Percentiles rank a stretch among this genome's conserved stretches.
phyloP scores from a whole-genome alignment of 208 protist genomes.

The Endotrypanum monterogeii region DNA sequence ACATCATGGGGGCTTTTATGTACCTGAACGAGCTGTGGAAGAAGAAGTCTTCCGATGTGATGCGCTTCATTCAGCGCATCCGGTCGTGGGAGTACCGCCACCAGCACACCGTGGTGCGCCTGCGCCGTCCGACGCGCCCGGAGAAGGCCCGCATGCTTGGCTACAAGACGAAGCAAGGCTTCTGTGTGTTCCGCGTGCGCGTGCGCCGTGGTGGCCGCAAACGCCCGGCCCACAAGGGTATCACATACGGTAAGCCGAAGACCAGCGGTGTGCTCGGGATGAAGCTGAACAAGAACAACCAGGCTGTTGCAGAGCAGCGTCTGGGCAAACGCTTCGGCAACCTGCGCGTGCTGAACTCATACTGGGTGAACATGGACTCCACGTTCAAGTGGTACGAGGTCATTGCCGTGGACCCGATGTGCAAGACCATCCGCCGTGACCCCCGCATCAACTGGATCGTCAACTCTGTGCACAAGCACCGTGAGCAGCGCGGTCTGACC shows the following conservation, averaged over 20 bases:
- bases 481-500: slow-evolving; percentile 98
- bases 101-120: slow-evolving; percentile 91
- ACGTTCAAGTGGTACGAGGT: slow-evolving; percentile 99
- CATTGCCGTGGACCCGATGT: slow-evolving; percentile 98
- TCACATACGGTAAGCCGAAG: slow-evolving; percentile 99
- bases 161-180: slow-evolving; percentile 99
- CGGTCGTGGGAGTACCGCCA: slow-evolving; percentile 99
- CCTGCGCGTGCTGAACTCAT: slow-evolving; percentile 99
- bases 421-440: slow-evolving; percentile 98
- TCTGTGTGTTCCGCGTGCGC: slow-evolving; percentile 98
- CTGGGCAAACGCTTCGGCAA: slow-evolving; percentile 95
- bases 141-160: slow-evolving; percentile 99
- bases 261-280: slow-evolving; percentile 97
- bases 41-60: slow-evolving; percentile 99
- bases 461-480: slow-evolving; percentile 96
- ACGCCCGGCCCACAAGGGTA: slow-evolving; percentile 96
- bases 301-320: slow-evolving; percentile 97
- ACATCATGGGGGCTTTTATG: slow-evolving; percentile 98
- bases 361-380: slow-evolving; percentile 98
- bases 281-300: slow-evolving; percentile 97
- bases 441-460: slow-evolving; percentile 99
- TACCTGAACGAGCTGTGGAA: slow-evolving; percentile 99
- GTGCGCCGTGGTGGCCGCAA: slow-evolving; percentile 99
- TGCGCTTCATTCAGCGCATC: slow-evolving; percentile 99
- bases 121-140: slow-evolving; percentile 96